These are phyloP conservation scores for Lagenidium sp. DNA, from an alignment of 352 stramenopile species.

Conservation along the genomic window DNA sequence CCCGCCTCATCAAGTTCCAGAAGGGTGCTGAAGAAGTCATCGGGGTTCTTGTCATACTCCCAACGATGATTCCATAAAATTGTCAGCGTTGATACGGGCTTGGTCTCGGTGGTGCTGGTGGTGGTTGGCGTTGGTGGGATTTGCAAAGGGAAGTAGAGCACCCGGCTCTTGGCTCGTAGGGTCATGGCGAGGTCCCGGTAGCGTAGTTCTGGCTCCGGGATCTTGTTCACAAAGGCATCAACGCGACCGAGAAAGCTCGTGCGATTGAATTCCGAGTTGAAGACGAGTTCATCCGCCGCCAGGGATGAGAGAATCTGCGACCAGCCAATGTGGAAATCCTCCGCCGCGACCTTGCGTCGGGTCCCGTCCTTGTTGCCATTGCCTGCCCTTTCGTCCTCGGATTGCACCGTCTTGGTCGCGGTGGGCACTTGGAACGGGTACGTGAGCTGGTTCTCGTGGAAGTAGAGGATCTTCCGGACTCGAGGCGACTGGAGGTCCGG, in stretches of 20 bases:
- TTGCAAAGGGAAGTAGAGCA: slow-evolving; percentile 32
- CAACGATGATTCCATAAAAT: slow-evolving; percentile 48
- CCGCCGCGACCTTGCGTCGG: slow-evolving; percentile 21
- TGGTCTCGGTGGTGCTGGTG: not conserved
- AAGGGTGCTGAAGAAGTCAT: slow-evolving; percentile 36
- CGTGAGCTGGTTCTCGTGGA: slow-evolving; percentile 61
- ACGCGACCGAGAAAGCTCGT: slow-evolving; percentile 29
- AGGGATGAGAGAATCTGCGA: slow-evolving; percentile 43
- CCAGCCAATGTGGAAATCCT: slow-evolving; percentile 50
- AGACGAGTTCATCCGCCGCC: slow-evolving; percentile 30
- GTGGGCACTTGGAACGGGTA: slow-evolving; percentile 27
- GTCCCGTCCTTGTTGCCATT: not conserved
- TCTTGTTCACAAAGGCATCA: slow-evolving; percentile 43
- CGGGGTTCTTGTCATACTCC: slow-evolving; percentile 54
- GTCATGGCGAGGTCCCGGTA: slow-evolving; percentile 8
- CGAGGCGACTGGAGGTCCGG: slow-evolving; percentile 10
- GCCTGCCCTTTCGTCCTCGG: too few species aligned
- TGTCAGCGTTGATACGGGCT: slow-evolving; percentile 9
- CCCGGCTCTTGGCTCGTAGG: slow-evolving; percentile 19
- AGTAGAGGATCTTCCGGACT: slow-evolving; percentile 44
- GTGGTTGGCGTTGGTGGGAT: slow-evolving; percentile 3
- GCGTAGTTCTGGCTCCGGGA: slow-evolving; percentile 27
- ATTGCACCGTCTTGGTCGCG: too few species aligned
- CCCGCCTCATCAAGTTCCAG: slow-evolving; percentile 18
- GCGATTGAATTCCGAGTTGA: slow-evolving; percentile 43